phyloP scores from a whole-genome alignment of 2,329 filamentous ascomycete genomes.

The Exophiala oligosperma region DNA sequence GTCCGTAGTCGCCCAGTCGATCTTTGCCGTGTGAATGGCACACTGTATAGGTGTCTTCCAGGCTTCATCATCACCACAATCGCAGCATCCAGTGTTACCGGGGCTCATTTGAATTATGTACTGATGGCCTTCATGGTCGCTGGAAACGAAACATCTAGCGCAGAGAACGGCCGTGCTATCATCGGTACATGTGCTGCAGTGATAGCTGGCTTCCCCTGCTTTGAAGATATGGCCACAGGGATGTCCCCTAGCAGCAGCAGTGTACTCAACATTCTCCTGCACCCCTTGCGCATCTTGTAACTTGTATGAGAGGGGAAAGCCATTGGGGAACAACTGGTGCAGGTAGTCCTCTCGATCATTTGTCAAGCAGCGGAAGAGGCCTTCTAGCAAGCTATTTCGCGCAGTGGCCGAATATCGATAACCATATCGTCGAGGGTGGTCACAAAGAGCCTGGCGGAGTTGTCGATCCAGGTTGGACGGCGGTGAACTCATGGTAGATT shows the following conservation, averaged over 20 bases:
- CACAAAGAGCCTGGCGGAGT: constrained; percentile 79
- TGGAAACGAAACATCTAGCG: constrained; percentile 90
- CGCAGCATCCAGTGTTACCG: constrained; percentile 93
- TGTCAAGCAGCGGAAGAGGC: constrained; percentile 84
- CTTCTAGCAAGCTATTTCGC: constrained; percentile 68
- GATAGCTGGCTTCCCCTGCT: constrained; percentile 87
- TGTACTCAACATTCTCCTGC: constrained; percentile 93
- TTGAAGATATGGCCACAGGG: constrained; percentile 98
- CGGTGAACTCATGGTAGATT: constrained; percentile 37
- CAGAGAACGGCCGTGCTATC: constrained; percentile 97
- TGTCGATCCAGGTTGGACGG: constrained; percentile 66
- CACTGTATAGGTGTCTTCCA: constrained; percentile 88
- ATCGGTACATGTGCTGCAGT: constrained; percentile 88
- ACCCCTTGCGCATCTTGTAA: constrained; percentile 85
- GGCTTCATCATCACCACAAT: constrained; percentile 93
- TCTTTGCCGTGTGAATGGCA: constrained; percentile 80
- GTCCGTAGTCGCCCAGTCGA: constrained; percentile 55
- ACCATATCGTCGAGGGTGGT: constrained; percentile 70
- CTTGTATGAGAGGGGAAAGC: constrained; percentile 68
- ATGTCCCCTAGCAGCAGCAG: constrained; percentile 84
- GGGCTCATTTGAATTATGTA: constrained; percentile 85
- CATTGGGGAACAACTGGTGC: constrained; percentile 77
- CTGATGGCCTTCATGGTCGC: constrained; percentile 90
- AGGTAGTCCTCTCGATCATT: constrained; percentile 73
- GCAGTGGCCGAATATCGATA: constrained; percentile 76